Evolutionary conservation across 2,329 filamentous ascomycete species (phyloP), one percentile per base, ranked within the genome.

Genomic region (Amauroascus verrucosus): DNA sequence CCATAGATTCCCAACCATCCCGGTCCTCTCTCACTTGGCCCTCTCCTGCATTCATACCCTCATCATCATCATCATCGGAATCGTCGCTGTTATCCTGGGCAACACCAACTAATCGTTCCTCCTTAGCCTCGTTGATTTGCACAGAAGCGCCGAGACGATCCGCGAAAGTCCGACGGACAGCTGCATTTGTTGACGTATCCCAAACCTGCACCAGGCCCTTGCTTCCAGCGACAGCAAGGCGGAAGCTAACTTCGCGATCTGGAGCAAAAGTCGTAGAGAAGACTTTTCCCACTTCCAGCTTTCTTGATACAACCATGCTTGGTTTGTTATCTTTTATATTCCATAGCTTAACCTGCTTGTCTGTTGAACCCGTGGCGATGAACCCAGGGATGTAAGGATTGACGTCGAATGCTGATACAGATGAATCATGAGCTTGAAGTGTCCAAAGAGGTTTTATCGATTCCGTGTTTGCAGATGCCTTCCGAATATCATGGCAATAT

Each of bases 281-380:
- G 35, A 98, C 86, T 72, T 91, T 94, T 56, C 93, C 93, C 16
- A 98, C 87, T 52, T 94, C 93, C 44, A 97, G 75, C 68, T 97
- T 91, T 60, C 93, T 83, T 24, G 87, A 86, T 4, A 94, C 87
- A 1, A 98, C 88, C 81, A 98, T 86, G 56, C 83, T 86, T 1
- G 93, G 93, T 1, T 88, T 89, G 38, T 80, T 80, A 11, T 84
- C 70, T 61, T 85, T 80, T 54, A 96, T 82, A 71, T 95, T 95
- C 93, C 93, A 98, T 54, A 98, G 77, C 77, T 98, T 98, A 62
- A 97, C 89, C 5, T 85, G 87, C 75, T 88, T 91, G 75, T 98
- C 93, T 13, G 87, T 90, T 1, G 89, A 95, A 2, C 90, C 93
- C 0, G 93, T 97, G 13, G 82, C 93, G 71, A 98, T 80, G 77